phyloP scores from a whole-genome alignment of 306 rosid genomes.

The Vachellia pachyceras region DNA sequence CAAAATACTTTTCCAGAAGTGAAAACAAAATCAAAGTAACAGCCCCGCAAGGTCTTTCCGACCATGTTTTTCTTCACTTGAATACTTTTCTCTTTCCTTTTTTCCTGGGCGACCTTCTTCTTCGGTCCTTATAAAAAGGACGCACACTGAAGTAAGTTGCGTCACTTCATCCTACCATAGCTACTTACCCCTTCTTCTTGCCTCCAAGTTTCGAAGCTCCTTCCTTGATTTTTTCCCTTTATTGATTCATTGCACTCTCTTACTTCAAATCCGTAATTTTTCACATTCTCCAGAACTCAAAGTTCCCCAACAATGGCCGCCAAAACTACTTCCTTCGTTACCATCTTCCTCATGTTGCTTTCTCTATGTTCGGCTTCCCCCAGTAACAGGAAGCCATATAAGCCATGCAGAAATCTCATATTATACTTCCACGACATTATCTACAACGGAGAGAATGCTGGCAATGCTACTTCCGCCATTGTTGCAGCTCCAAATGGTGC shows the following conservation, averaged over 20 bases:
- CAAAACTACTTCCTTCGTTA: constrained; percentile 18
- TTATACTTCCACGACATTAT: constrained; percentile 73
- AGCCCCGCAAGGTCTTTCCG: neutral
- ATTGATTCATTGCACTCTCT: neutral
- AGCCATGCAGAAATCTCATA: constrained; percentile 62
- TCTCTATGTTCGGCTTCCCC: constrained; percentile 48
- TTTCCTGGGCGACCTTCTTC: neutral
- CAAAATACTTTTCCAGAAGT: no score
- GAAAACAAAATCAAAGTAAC: no score
- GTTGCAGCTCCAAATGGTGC: constrained; percentile 73
- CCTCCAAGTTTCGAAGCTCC: neutral
- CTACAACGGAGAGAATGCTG: constrained; percentile 67
- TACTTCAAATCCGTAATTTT: no score
- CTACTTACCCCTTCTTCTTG: neutral
- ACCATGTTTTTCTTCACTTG: neutral
- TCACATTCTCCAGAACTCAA: neutral
- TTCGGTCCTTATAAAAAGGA: constrained; percentile 9
- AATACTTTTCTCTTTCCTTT: neutral
- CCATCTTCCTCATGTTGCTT: constrained; percentile 37
- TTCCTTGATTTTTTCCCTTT: neutral
- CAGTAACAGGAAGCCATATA: constrained; percentile 24
- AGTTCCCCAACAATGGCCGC: constrained; percentile 39
- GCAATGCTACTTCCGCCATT: constrained; percentile 74
- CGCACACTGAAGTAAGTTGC: neutral
- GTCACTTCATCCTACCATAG: neutral